These are phyloP conservation scores for Paspalum vaginatum DNA, from an alignment of 176 grass and related monocot species.

Conservation along the genomic window DNA sequence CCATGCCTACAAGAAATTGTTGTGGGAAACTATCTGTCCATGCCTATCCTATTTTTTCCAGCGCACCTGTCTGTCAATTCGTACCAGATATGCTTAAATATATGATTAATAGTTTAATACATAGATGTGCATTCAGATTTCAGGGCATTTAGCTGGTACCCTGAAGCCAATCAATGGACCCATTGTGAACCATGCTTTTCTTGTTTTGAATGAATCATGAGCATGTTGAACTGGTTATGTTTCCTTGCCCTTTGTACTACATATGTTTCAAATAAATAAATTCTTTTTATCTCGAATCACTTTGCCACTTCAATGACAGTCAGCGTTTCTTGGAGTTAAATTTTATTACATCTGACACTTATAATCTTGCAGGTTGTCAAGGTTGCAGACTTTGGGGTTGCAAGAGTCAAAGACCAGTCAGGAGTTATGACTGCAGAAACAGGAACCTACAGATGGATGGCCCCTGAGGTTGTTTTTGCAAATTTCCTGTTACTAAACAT, in stretches of 20 bases:
- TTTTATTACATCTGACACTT: not conserved
- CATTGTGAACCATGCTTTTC: not conserved
- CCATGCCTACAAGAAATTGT: slow-evolving; percentile 1
- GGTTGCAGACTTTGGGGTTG: slow-evolving; percentile 91
- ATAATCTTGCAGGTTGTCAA: slow-evolving; percentile 69
- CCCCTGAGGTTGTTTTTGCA: slow-evolving; percentile 63
- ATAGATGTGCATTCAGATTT: not conserved
- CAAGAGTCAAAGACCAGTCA: slow-evolving; percentile 77
- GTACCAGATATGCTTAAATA: not conserved
- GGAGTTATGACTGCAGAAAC: slow-evolving; percentile 96
- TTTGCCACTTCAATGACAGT: not conserved
- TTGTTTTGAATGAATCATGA: not conserved
- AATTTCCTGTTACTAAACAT: slow-evolving; percentile 3
- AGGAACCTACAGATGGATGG: slow-evolving; percentile 93
- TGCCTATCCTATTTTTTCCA: not conserved
- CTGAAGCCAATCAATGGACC: not conserved
- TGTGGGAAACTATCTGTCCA: not conserved
- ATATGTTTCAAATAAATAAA: slow-evolving; percentile 7
- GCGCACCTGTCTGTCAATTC: not conserved
- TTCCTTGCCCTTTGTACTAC: not conserved
- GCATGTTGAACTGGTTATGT: not conserved
- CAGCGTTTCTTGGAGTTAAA: not conserved
- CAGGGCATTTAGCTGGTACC: not conserved
- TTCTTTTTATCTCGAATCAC: not conserved
- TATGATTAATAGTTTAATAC: not conserved